Percentiles rank a stretch among this genome's conserved stretches.
Conservation (phyloP, 2,329 filamentous ascomycete genomes). For the Tolypocladium tropicale region DNA sequence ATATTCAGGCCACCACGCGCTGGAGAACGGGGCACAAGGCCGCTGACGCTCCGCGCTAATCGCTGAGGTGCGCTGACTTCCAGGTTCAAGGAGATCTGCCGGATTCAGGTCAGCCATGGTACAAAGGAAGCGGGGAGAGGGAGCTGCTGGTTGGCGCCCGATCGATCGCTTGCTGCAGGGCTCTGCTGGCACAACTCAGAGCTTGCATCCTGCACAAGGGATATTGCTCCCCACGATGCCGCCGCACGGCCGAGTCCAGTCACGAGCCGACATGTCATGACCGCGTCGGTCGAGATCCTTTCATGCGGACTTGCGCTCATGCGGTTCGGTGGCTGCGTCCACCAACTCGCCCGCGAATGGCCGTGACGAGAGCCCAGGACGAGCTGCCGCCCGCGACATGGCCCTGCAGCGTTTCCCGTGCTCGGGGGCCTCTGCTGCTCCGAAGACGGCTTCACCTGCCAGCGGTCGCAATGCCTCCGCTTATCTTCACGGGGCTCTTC, state of each 20-base stretch:
- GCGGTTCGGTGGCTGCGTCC: neutral
- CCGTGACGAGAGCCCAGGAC: neutral
- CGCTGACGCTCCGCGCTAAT: neutral
- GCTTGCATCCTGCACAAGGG: constrained; percentile 4
- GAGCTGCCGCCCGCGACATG: neutral
- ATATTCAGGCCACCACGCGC: neutral
- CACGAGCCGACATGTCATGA: constrained; percentile 19
- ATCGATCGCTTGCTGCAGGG: neutral
- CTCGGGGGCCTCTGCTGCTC: neutral
- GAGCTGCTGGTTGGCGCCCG: neutral
- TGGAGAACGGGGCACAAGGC: neutral
- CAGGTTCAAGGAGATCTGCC: no score
- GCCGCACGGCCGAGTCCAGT: constrained; percentile 12
- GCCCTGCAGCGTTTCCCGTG: neutral
- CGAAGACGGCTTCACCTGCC: constrained; percentile 18
- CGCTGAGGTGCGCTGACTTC: neutral
- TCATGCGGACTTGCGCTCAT: neutral
- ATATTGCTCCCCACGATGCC: constrained; percentile 8
- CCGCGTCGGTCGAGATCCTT: neutral
- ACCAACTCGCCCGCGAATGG: neutral
- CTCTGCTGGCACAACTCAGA: neutral
- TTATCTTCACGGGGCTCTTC: constrained; percentile 56
- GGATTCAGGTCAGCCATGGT: no score
- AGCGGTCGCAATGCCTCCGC: constrained; percentile 49
- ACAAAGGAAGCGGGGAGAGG: neutral